Evolutionary conservation across 148 eudicot species (phyloP), one percentile per base, ranked within the genome.

Genomic region (Fagopyrum esculentum): DNA sequence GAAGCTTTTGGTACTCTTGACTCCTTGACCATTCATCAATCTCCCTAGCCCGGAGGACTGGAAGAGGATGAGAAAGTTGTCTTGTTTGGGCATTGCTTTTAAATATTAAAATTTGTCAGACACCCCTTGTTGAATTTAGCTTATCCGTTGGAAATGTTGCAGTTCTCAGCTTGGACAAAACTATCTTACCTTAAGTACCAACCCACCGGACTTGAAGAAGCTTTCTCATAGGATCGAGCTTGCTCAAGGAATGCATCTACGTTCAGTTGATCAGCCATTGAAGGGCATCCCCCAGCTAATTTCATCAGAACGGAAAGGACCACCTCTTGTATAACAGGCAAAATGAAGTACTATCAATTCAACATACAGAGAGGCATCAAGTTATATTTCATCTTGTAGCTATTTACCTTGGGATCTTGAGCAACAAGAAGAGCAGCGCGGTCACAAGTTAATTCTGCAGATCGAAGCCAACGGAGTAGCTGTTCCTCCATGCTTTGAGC

Each of bases 361-460:
- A 46, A 57, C 22, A 74, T 15, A 72, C 5, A 80, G 13, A 13
- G 9, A 69, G 9, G 0, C 45, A 78, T 57, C 4, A 44, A 35
- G 72, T 54, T 71, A 45, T 71, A 45, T 49, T 68, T 45, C 48
- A 17, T 17, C 64, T 69, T 26, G 5, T 35, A 47, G 75, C 50
- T 16, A 47, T 72, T 92, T 81, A 95, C 98, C 96, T 92, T 95
- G 75, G 98, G 93, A 75, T 95, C 98, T 83, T 88, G 96, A 85
- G 96, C 96, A 83, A 95, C 98, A 75, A 95, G 97, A 82, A 95
- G 96, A 47, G 98, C 98, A 76, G 98, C 98, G 66, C 98, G 90
- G 81, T 95, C 98, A 86, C 97, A 95, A 56, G 98, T 92, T 45
- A 92, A 89, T 84, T 95, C 97, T 55, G 98, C 98, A 74, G 98